Evolutionary conservation across 2,329 filamentous ascomycete species (phyloP), one percentile per base, ranked within the genome.

Genomic region (Raffaelea deltoideospora): DNA sequence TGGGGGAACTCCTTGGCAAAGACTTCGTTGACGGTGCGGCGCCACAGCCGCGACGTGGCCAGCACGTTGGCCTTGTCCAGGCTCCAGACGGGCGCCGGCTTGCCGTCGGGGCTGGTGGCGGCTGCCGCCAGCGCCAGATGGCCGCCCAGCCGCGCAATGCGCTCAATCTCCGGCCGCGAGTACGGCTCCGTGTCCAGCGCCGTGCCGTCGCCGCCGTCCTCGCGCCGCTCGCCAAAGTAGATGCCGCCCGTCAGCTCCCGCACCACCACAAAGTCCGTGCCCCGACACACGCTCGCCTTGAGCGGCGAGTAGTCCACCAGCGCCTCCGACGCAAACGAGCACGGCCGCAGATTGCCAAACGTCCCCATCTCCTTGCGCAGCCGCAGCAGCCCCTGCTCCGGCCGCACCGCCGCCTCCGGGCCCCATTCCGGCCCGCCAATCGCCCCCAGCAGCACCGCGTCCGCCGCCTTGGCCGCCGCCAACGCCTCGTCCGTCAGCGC

Each of bases 401-500:
- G 88, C 31, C 87, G 83, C 44, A 95, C 79, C 40, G 76, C 48
- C 53, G 50, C 62, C 47, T 83, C 84, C 23, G 85, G 90, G 43
- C 87, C 87, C 85, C 87, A 96, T 84, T 95, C 59, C 13, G 90
- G 88, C n/a, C 88, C 88, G 48, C 88, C 88, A 52, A 96, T 92
- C 48, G 88, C 85, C 47, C 87, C 88, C 37, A 96, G 76, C 41
- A 96, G 76, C 41, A 96, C 80, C 28, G 87, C 88, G 58, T 94
- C 81, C 45, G 87, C 86, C 35, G 70, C 65, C 59, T 92, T 87
- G 47, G 85, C 86, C 26, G 85, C 86, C 13, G 64, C 63, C 49
- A 96, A 79, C 43, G 86, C 84, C 50, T 80, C 75, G 48, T 90
- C 77, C 37, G 86, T 93, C 43, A 96, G 66, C 22, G 88, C 77